phyloP scores from a whole-genome alignment of 441 rosid genomes.

The Populus hybrid region DNA sequence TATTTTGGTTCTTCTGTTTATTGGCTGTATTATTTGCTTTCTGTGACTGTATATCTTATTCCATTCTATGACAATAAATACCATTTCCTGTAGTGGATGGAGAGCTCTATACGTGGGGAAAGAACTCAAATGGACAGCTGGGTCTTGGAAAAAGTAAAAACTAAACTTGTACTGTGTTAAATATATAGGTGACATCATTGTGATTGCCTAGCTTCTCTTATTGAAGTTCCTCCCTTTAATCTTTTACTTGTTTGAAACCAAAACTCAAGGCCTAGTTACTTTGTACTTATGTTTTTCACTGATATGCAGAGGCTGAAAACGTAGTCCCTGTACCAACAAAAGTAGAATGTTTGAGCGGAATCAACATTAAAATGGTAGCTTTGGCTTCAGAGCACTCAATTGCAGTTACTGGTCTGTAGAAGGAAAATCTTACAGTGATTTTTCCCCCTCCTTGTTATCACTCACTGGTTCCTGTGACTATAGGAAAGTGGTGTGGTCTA shows the following conservation, averaged over 20 bases:
- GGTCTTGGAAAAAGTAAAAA: conserved; percentile 88
- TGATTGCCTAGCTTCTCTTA: conserved; percentile 1
- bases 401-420: conserved; percentile 75
- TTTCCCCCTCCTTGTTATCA: conserved; percentile 3
- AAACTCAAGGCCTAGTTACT: neutral
- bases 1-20: neutral
- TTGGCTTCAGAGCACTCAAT: conserved; percentile 90
- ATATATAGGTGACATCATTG: conserved; percentile 4
- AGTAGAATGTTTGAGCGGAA: conserved; percentile 71
- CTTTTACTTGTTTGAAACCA: neutral
- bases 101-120: conserved; percentile 92
- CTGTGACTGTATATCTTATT: neutral
- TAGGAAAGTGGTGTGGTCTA: neutral
- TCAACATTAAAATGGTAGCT: conserved; percentile 60
- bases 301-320: conserved; percentile 58
- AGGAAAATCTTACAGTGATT: conserved; percentile 18
- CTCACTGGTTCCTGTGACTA: conserved; percentile 1
- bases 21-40: neutral
- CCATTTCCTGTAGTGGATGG: conserved; percentile 60
- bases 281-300: neutral
- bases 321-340: conserved; percentile 61
- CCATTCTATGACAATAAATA: conserved; percentile 3
- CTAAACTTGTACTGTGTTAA: conserved; percentile 7
- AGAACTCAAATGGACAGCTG: conserved; percentile 90
- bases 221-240: neutral